These are phyloP conservation scores for Russula ochroleuca DNA, from an alignment of 768 basidiomycete genomes.

Conservation along the genomic window DNA sequence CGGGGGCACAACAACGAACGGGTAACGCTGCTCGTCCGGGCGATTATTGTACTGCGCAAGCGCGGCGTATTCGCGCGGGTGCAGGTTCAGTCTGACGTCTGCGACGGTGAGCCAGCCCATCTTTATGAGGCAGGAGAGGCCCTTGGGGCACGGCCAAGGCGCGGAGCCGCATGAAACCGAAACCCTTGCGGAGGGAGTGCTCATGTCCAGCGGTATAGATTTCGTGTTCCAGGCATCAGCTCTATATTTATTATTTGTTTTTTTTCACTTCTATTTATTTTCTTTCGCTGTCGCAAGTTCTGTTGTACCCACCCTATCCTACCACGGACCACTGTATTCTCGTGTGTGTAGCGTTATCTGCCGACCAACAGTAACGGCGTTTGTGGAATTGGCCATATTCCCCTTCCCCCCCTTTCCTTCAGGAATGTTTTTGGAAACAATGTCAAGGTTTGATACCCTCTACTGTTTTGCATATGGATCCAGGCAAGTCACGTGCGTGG, in stretches of 20 bases:
- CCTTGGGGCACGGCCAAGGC: slow-evolving; percentile 18
- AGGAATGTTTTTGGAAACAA: background rate
- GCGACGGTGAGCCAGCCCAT: slow-evolving; percentile 31
- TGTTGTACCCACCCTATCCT: background rate
- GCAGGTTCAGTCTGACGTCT: slow-evolving; percentile 30
- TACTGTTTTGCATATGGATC: background rate
- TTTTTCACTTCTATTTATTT: background rate
- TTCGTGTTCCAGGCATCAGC: background rate
- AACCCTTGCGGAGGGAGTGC: slow-evolving; percentile 4
- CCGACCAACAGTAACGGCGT: background rate
- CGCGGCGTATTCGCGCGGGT: slow-evolving; percentile 26
- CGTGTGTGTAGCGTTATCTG: slow-evolving; percentile 6
- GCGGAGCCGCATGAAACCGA: slow-evolving; percentile 10
- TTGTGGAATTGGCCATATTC: background rate
- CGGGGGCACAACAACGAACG: slow-evolving; percentile 25
- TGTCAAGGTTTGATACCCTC: too few species aligned
- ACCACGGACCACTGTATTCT: background rate
- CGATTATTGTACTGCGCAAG: slow-evolving; percentile 29
- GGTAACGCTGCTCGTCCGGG: slow-evolving; percentile 29
- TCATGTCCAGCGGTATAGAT: slow-evolving; percentile 14
- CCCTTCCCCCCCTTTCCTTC: background rate
- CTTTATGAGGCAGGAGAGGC: slow-evolving; percentile 31
- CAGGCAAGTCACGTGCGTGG: too few species aligned
- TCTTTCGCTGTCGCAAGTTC: background rate
- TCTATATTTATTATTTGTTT: too few species aligned